phyloP scores from a whole-genome alignment of 2,329 filamentous ascomycete genomes.

The Fusarium sororula region DNA sequence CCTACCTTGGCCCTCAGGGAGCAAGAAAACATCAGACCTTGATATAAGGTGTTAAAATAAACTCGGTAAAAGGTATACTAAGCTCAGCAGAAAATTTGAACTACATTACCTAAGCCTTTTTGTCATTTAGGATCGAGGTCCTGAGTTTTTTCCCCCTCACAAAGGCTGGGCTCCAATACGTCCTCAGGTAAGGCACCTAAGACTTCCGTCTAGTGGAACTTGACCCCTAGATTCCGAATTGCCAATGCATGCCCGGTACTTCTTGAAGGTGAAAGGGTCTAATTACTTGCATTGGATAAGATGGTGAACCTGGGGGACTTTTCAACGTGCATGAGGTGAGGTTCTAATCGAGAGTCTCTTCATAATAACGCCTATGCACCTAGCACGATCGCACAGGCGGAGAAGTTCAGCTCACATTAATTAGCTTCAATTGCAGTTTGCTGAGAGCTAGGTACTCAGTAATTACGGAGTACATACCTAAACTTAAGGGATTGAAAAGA shows the following conservation, averaged over 20 bases:
- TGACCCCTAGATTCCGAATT: constrained; percentile 19
- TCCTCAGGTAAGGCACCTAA: constrained; percentile 35
- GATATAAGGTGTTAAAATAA: neutral
- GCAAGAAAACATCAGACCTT: neutral
- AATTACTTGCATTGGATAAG: constrained; percentile 22
- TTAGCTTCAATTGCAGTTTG: constrained; percentile 9
- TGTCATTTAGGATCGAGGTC: neutral
- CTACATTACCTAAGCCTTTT: neutral
- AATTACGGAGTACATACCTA: neutral
- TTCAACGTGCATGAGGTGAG: constrained; percentile 15
- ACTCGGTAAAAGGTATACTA: neutral
- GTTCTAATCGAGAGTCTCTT: neutral
- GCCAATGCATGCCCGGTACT: constrained; percentile 2
- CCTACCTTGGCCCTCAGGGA: neutral
- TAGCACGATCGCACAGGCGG: neutral
- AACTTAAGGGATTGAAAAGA: neutral
- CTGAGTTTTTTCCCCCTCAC: neutral
- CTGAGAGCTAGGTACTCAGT: neutral
- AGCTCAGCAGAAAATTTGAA: neutral
- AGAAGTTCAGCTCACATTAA: neutral
- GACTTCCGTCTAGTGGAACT: constrained; percentile 9
- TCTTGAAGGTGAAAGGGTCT: neutral
- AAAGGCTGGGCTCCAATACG: neutral
- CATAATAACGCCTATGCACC: neutral
- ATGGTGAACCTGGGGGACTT: neutral